Evolutionary conservation across 1,284 basidiomycete genomes (phyloP), one percentile per base, ranked within the genome.

Genomic region (Leucoagaricus sp.): DNA sequence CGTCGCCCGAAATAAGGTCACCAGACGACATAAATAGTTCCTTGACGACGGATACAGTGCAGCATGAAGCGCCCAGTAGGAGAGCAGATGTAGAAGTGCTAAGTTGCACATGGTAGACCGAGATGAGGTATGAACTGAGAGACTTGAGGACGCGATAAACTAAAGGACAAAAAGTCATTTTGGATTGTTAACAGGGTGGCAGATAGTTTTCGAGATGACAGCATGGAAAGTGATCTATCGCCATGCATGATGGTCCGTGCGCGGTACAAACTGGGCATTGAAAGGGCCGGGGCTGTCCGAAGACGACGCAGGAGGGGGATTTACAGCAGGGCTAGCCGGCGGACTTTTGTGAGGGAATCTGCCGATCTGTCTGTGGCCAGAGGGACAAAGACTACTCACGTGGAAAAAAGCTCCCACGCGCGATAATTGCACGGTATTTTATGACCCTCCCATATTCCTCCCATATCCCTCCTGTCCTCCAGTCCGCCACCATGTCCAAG

Each of bases 401-500:
- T 55, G 53, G 26, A 42, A 21, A 23, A 9, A 49, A n/a, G 15
- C 38, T 53, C 51, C 50, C 56, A 53, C 56, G 42, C 49, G 45
- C 34, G 17, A 29, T 28, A 49, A 41, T 45, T 19, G 36, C 29
- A 51, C 49, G 2, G 48, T 26, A 49, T 33, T 60, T 49, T 54
- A 54, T 47, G 36, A 57, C 45, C 34, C 41, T 51, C 31, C 45
- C 41, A 40, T 41, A 40, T 41, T 26, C 41, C 49, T 54, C 49
- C 47, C 55, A 51, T 45, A 60, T 55, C 57, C 53, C 59, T 49
- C 59, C 40, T 48, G 47, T 47, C 58, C 62, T 57, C 60, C 65
- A 57, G 10, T 25, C 36, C 38, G 15, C 41, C 31, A 42, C 58
- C 63, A 78, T 77, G 76, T 69, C 67, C 47, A 75, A 70, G 61